phyloP scores from a whole-genome alignment of 2,329 filamentous ascomycete species.

The Ophiocordyceps sinensis region DNA sequence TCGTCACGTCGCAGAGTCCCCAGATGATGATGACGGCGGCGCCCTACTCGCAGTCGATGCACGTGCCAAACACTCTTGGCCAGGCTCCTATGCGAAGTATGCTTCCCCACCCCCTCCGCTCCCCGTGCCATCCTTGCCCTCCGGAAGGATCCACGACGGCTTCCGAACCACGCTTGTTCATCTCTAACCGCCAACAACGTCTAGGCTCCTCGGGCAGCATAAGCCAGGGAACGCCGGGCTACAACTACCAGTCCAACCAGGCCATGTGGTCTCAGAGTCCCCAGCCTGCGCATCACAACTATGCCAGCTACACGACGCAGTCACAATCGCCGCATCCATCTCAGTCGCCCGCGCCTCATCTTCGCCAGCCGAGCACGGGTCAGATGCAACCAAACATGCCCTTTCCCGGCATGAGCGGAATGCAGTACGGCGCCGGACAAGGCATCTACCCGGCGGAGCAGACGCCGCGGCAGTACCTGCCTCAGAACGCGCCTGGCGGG shows the following conservation, averaged over 20 bases:
- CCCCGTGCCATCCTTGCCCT: slow-evolving; percentile 10
- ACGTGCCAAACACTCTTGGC: slow-evolving; percentile 52
- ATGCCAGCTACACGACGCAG: slow-evolving; percentile 38
- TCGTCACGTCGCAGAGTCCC: slow-evolving; percentile 46
- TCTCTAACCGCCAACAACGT: neutral
- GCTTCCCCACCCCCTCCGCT: slow-evolving; percentile 33
- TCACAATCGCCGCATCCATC: slow-evolving; percentile 34
- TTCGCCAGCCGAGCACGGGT: slow-evolving; percentile 40
- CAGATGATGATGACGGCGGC: slow-evolving; percentile 52
- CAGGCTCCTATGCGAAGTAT: slow-evolving; percentile 44
- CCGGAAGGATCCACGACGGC: neutral
- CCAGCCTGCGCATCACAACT: slow-evolving; percentile 43
- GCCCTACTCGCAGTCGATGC: slow-evolving; percentile 56
- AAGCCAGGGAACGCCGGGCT: slow-evolving; percentile 41
- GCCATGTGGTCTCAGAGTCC: slow-evolving; percentile 52
- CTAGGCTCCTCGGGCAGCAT: slow-evolving; percentile 37
- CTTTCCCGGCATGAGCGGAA: slow-evolving; percentile 47
- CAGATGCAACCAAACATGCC: slow-evolving; percentile 46
- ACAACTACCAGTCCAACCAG: slow-evolving; percentile 47
- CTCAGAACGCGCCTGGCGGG: slow-evolving; percentile 37
- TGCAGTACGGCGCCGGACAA: slow-evolving; percentile 42
- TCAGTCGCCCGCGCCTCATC: slow-evolving; percentile 43
- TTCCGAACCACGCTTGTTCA: neutral
- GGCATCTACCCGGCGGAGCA: slow-evolving; percentile 48
- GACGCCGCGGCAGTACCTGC: slow-evolving; percentile 53